These are phyloP conservation scores for Chlorella sp. DNA, from an alignment of 139 green algal genomes.

Conservation along the genomic window DNA sequence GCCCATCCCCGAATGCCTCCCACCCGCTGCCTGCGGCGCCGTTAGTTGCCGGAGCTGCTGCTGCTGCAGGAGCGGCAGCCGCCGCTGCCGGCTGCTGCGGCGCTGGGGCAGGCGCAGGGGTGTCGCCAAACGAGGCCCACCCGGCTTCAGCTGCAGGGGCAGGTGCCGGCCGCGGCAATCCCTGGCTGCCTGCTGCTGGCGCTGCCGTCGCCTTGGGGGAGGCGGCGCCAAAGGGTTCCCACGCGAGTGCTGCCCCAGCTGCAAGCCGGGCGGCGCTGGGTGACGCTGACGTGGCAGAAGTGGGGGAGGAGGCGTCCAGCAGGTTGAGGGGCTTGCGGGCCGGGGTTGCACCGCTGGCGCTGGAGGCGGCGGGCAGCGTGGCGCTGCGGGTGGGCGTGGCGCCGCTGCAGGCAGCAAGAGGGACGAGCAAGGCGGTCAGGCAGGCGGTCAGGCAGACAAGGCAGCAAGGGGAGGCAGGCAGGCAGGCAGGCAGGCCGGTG, in stretches of 20 bases:
- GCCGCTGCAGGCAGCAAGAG: not conserved
- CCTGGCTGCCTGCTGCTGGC: not conserved
- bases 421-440: too few species aligned
- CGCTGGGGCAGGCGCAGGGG: not conserved
- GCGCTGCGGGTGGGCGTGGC: slow-evolving; percentile 1
- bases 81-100: not conserved
- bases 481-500: not conserved
- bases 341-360: not conserved
- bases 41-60: not conserved
- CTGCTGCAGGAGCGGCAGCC: not conserved
- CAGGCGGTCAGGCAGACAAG: too few species aligned
- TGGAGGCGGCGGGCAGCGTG: not conserved
- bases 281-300: not conserved
- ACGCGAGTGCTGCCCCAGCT: slow-evolving; percentile 1
- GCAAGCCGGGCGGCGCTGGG: not conserved
- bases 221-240: slow-evolving; percentile 21
- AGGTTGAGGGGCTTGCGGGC: not conserved
- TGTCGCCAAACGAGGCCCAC: slow-evolving; percentile 35
- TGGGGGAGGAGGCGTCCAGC: slow-evolving; percentile 21
- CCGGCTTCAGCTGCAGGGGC: slow-evolving; percentile 3
- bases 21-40: not conserved
- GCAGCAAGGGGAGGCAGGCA: not conserved
- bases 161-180: not conserved
- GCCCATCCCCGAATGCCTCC: slow-evolving; percentile 31
- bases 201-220: not conserved